Conservation (phyloP, 2,329 filamentous ascomycete species). For the Ciborinia camelliae region DNA sequence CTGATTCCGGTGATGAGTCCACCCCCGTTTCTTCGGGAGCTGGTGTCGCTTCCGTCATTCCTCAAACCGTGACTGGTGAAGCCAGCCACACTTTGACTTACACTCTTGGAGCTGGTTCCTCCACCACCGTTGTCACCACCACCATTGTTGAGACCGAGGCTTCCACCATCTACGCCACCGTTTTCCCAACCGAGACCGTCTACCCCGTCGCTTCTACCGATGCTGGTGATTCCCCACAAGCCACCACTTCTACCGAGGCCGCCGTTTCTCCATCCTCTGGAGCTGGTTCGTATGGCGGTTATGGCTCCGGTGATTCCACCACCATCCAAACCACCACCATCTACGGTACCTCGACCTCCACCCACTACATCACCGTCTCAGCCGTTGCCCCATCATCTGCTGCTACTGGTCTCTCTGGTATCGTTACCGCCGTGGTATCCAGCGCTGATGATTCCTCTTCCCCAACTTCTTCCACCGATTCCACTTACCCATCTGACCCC, state of each 20-base stretch:
- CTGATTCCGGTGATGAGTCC: background rate
- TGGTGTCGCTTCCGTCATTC: constrained; percentile 14
- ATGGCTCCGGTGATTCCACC: constrained; percentile 1
- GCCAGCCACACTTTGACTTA: constrained; percentile 38
- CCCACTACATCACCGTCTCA: constrained; percentile 28
- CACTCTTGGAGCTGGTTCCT: constrained; percentile 42
- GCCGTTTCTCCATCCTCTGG: constrained; percentile 3
- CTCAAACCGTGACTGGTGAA: background rate
- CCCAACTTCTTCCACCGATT: constrained; percentile 8
- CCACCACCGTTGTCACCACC: constrained; percentile 45
- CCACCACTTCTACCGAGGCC: constrained; percentile 23
- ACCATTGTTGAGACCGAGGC: constrained; percentile 43
- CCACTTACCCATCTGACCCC: background rate
- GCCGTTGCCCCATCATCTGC: background rate
- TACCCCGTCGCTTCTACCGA: too few species aligned
- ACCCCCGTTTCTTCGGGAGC: constrained; percentile 21
- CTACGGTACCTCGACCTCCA: constrained; percentile 26
- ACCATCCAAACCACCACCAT: constrained; percentile 24
- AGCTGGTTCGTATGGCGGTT: background rate
- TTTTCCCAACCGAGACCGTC: constrained; percentile 10
- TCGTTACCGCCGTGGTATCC: constrained; percentile 6
- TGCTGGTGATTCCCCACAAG: too few species aligned
- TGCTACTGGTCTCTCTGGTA: constrained; percentile 16
- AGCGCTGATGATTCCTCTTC: constrained; percentile 9
- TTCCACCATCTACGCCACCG: constrained; percentile 31